Conservation (phyloP, 768 basidiomycete genomes). For the Hemileccinum impolitum region DNA sequence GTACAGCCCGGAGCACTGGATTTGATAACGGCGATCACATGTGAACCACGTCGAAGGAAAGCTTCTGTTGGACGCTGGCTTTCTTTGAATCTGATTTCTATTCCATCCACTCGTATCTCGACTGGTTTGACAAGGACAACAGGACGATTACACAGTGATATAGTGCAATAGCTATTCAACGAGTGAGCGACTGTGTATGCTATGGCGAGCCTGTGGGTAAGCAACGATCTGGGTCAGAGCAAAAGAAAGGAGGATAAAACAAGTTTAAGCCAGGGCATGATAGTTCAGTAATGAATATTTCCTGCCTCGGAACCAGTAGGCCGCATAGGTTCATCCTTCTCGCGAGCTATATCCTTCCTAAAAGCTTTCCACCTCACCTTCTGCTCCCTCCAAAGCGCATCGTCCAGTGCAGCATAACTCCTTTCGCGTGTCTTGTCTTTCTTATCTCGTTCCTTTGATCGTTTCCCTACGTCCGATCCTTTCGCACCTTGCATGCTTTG, state of each 20-base stretch:
- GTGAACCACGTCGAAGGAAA: not conserved
- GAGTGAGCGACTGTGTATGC: not conserved
- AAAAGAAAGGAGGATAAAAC: not conserved
- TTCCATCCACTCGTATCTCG: not conserved
- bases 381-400: constrained; percentile 39
- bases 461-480: constrained; percentile 62
- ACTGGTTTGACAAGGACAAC: constrained; percentile 2
- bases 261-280: not conserved
- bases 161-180: not conserved
- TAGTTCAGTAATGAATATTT: constrained; percentile 4
- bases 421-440: constrained; percentile 22
- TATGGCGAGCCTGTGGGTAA: not conserved
- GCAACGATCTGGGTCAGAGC: not conserved
- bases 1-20: constrained; percentile 23
- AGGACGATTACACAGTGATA: not conserved
- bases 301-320: constrained; percentile 10
- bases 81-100: constrained; percentile 2
- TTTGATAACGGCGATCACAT: constrained; percentile 25
- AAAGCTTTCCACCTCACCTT: constrained; percentile 32
- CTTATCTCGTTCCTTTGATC: constrained; percentile 25
- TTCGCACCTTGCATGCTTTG: constrained; percentile 27
- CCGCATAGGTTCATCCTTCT: constrained; percentile 2
- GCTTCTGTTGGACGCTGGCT: not conserved
- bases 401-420: constrained; percentile 27
- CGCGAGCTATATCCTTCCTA: constrained; percentile 11